Evolutionary conservation across 2,329 filamentous ascomycete species (phyloP), one percentile per base, ranked within the genome.

Genomic region (Lasiodiplodia sp.): DNA sequence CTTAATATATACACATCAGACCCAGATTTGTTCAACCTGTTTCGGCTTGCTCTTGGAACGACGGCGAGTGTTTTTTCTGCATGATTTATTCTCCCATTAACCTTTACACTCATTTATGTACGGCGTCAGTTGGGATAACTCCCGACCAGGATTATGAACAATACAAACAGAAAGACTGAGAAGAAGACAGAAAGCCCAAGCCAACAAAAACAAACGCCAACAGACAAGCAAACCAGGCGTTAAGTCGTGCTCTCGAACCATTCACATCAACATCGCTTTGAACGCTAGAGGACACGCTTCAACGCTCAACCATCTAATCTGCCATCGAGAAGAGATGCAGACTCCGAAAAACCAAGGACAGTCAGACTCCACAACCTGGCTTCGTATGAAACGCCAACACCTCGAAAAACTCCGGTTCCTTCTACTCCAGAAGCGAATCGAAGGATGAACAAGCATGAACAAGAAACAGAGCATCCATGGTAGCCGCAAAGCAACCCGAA

Each of bases 91-190:
- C 18, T 62, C 21, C 21, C 40, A 8, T 49, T 25, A 18, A 40
- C n/a, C 34, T 37, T 7, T 21, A 34, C 12, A 12, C n/a, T 3
- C 18, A 49, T 62, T 7, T 51, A 62, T 62, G 58, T 51, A 62
- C 58, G 52, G 16, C 40, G 53, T 1, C 53, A 56, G n/a, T 28
- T 14, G 34, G 12, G 14, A 18, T 16, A 16, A 14, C 18, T 6
- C 58, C 40, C 34, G 40, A 25, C 40, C 16, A 18, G 12, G 14
- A 49, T n/a, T 62, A 62, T 62, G 58, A 49, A 62, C 58, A 62
- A 4, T 51, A 34, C 31, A 34, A 34, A 34, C 21, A 14, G n/a
- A 23, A 60, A 16, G 16, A 31, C 37, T 23, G n/a, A 16, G 23
- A 21, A 3, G 34, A 34, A n/a, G 18, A 53, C 28, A 10, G 49